Base-by-base conservation (phyloP, 139 green algal species). In the Chlorella sp. region DNA sequence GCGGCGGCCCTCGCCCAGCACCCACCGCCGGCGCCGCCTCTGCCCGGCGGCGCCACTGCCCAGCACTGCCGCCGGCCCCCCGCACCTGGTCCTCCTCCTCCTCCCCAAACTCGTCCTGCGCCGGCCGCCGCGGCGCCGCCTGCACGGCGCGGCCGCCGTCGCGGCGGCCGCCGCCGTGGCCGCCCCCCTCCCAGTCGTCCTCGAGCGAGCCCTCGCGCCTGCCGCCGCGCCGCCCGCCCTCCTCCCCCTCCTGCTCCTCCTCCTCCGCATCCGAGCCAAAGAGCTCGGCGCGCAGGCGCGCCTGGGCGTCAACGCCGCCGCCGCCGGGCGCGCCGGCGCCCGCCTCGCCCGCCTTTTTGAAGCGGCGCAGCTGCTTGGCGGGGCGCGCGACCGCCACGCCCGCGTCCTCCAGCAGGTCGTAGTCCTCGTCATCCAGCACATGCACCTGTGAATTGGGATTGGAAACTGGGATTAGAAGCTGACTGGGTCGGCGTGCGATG, bases 341-440 rank as follows among this genome's bases (percentile, higher is more conserved):
- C 17, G 67, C 60, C 21, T 93, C 89, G 14, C 79, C 77, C 17
- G 73, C 74, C 45, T 91, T 88, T 58, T 92, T 91, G 31, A 95
- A 79, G 45, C 91, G 88, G 69, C 90, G 89, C 55, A 78, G 80
- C 71, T 80, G 79, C 74, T 74, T 51, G n/a, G 43, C 33, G 53
- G 83, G 84, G 33, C 85, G 87, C 0, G 71, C 67, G 9, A 64
- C 79, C 40, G 80, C 56, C 35, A 90, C 71, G 66, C 84, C 79
- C 61, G 84, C 82, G 68, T 92, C 93, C 77, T 96, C 89, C 66
- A 97, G 79, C 73, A 97, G 82, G 40, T 96, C 90, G 68, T 94
- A 97, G 74, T 97, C 93, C 56, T 97, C 93, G 23, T 97, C 91
- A 60, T 97, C 92, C 23, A 97, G 84, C 41, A 87, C n/a, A n/a